Evolutionary conservation across 2,329 filamentous ascomycete species (phyloP), one percentile per base, ranked within the genome.

Genomic region (Orbilia blumenaviensis): DNA sequence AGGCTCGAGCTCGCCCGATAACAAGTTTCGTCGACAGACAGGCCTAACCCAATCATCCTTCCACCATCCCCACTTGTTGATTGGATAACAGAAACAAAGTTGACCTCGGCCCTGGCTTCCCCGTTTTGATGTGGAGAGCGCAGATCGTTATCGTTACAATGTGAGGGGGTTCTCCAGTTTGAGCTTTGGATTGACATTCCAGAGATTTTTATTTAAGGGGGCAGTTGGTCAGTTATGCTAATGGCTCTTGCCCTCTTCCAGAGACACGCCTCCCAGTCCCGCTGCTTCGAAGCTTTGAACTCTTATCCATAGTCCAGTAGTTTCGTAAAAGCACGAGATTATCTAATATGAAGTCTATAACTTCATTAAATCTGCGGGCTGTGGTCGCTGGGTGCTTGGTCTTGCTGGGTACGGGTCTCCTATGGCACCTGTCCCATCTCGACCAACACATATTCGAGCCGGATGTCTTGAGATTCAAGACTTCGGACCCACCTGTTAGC

Each of bases 201-300:
- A 50, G 36, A 46, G 32, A 34, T 36, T n/a, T 41, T 34, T 64
- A 68, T 68, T 69, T 64, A 76, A 75, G 42, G 29, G 46, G 25
- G 41, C 34, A n/a, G 27, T 32, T 21, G 32, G 16, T 42, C 41
- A 25, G 72, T 52, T 16, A 64, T 64, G 56, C 41, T 76, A 41
- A 67, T 52, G 4, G 18, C 46, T 66, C 25, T 44, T 62, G 41
- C 46, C 44, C 60, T 38, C 38, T 67, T 48, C 34, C 34, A 58
- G 46, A 63, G 63, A 75, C 42, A 67, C 48, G 29, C 46, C 48
- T 41, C 56, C 46, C 58, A 48, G 56, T 62, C 64, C 46, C 23
- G 64, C 64, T 76, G 60, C 48, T 42, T 54, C 41, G 50, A 66
- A 67, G 72, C 72, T 76, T 68, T 69, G 72, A 76, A 69, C 72